These are phyloP conservation scores for Melanomma pulvis-pyrius DNA, from an alignment of 495 filamentous ascomycete genomes.

Conservation along the genomic window DNA sequence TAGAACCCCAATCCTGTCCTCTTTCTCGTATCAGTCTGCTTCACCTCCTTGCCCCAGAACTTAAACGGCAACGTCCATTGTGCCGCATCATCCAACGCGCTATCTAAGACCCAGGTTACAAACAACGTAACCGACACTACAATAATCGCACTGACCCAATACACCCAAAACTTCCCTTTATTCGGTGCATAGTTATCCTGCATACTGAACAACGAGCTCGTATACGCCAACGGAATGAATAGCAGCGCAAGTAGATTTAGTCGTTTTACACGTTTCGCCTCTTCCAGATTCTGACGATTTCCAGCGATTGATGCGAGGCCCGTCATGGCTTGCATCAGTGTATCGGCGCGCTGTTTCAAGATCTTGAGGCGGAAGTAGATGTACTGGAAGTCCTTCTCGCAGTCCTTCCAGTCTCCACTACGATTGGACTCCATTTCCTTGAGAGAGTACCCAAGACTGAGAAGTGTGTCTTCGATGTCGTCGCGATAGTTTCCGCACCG, in stretches of 20 bases:
- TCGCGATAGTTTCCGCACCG: slow-evolving; percentile 38
- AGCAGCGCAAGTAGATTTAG: slow-evolving; percentile 31
- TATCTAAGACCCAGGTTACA: slow-evolving; percentile 19
- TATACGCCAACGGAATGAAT: slow-evolving; percentile 34
- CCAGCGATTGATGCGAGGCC: slow-evolving; percentile 35
- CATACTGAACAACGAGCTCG: slow-evolving; percentile 32
- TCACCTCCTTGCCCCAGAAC: background rate
- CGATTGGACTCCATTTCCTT: background rate
- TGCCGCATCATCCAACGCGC: slow-evolving; percentile 28
- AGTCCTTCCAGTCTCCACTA: slow-evolving; percentile 16
- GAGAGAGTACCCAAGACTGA: slow-evolving; percentile 26
- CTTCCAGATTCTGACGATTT: slow-evolving; percentile 35
- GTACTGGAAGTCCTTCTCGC: slow-evolving; percentile 32
- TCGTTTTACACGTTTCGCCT: slow-evolving; percentile 33
- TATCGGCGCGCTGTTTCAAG: slow-evolving; percentile 34
- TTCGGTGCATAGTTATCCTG: slow-evolving; percentile 27
- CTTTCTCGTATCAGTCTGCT: background rate
- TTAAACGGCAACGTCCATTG: slow-evolving; percentile 25
- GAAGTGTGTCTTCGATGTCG: slow-evolving; percentile 35
- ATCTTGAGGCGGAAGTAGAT: slow-evolving; percentile 34
- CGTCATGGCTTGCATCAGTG: slow-evolving; percentile 35
- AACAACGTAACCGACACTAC: slow-evolving; percentile 16
- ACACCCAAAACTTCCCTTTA: slow-evolving; percentile 30
- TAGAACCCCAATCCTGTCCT: background rate
- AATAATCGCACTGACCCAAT: slow-evolving; percentile 29